phyloP scores from a whole-genome alignment of 345 rosid species.

The Toxicodendron radicans region DNA sequence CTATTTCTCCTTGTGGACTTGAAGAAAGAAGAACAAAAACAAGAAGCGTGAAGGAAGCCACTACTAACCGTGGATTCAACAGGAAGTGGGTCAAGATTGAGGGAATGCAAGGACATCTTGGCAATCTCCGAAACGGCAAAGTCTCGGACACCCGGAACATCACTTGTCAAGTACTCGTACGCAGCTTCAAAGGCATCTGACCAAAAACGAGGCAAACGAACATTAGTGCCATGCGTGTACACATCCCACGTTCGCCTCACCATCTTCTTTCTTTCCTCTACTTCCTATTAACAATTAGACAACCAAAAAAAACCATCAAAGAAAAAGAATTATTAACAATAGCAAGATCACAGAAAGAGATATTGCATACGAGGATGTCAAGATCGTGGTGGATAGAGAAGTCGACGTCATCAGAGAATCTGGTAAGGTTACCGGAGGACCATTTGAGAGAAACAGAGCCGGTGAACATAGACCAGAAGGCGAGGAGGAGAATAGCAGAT shows the following conservation, averaged over 20 bases:
- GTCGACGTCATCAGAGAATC: constrained; percentile 34
- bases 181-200: constrained; percentile 78
- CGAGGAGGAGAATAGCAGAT: constrained; percentile 65
- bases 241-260: constrained; percentile 84
- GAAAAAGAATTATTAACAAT: background rate
- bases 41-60: background rate
- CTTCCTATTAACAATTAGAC: constrained; percentile 37
- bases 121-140: constrained; percentile 80
- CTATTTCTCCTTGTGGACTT: too few relatives aligned
- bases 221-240: constrained; percentile 57
- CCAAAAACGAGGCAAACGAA: constrained; percentile 68
- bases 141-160: constrained; percentile 44
- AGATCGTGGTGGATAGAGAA: constrained; percentile 52
- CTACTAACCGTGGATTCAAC: constrained; percentile 22
- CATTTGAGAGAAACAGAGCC: constrained; percentile 80
- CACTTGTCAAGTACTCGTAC: constrained; percentile 64
- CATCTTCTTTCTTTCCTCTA: constrained; percentile 77
- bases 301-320: background rate
- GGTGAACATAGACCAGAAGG: constrained; percentile 81
- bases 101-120: constrained; percentile 51
- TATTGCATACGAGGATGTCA: constrained; percentile 54
- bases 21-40: background rate
- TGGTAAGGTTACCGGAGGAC: constrained; percentile 44
- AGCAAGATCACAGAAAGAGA: background rate
- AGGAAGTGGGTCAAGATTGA: constrained; percentile 32